A percentile compares a stretch with the other conserved stretches of the same genome.
Evolutionary conservation across 1,284 basidiomycete genomes (phyloP).

Genomic region (Fomitopsis palustris): DNA sequence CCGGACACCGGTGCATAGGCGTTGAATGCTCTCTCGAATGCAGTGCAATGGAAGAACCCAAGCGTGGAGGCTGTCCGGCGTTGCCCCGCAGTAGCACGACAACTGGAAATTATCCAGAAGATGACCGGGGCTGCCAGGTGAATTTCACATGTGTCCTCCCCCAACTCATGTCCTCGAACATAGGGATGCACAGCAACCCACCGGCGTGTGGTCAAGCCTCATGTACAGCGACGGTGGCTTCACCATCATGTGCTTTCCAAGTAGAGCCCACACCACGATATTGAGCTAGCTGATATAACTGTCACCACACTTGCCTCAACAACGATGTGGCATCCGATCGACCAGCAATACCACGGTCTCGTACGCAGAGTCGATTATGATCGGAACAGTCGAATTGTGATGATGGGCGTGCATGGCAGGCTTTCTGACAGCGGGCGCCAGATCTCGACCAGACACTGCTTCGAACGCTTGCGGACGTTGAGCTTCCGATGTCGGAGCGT

Average conservation of each 20-base stretch:
- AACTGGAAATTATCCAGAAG: too few relatives aligned
- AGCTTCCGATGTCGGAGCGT: conserved; percentile 1
- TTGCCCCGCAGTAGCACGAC: not conserved
- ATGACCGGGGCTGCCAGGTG: not conserved
- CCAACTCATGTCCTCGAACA: not conserved
- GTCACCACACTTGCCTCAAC: not conserved
- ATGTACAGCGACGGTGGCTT: not conserved
- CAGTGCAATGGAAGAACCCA: not conserved
- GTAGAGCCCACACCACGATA: not conserved
- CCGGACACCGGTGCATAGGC: not conserved
- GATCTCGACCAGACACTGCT: not conserved
- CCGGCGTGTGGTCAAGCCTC: not conserved
- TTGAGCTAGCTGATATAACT: not conserved
- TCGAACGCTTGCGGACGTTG: not conserved
- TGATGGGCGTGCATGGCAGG: too few relatives aligned
- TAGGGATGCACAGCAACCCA: not conserved
- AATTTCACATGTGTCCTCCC: not conserved
- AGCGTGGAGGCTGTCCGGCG: not conserved
- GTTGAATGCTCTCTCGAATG: not conserved
- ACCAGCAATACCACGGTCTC: not conserved
- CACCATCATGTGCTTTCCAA: too few relatives aligned
- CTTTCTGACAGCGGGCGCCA: not conserved
- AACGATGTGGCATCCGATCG: not conserved
- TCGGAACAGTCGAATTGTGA: conserved; percentile 1
- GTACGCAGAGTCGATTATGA: not conserved